Evolutionary conservation across 116 monocot genomes (phyloP).

Genomic region (Thalassia testudinum): DNA sequence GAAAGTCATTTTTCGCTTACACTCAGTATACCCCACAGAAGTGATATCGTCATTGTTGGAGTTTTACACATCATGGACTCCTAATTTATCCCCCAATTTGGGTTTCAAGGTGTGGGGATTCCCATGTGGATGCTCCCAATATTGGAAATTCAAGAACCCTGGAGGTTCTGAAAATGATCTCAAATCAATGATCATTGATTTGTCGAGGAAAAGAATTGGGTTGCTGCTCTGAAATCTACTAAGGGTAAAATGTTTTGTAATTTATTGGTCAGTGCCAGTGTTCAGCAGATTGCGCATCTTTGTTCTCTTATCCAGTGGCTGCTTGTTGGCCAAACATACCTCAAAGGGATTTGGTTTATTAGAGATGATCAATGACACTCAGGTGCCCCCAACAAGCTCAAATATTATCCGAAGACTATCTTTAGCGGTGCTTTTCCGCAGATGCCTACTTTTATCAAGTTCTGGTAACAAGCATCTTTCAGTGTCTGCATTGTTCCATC

Average conservation of each 20-base stretch:
- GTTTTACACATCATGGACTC: slow-evolving; percentile 24
- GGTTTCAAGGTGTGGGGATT: slow-evolving; percentile 19
- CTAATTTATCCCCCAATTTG: slow-evolving; percentile 9
- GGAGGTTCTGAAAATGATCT: slow-evolving; percentile 15
- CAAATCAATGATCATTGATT: slow-evolving; percentile 36
- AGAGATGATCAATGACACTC: slow-evolving; percentile 15
- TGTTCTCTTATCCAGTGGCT: slow-evolving; percentile 53
- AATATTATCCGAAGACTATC: slow-evolving; percentile 26
- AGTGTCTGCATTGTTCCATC: slow-evolving; percentile 33
- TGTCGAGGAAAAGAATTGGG: slow-evolving; percentile 48
- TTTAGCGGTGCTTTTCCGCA: slow-evolving; percentile 38
- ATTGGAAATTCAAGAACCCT: slow-evolving; percentile 2
- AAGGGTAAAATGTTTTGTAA: slow-evolving; percentile 21
- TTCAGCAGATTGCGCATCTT: slow-evolving; percentile 20
- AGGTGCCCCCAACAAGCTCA: slow-evolving; percentile 7
- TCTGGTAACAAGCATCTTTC: slow-evolving; percentile 38
- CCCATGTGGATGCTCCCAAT: no score
- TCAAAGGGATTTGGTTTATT: slow-evolving; percentile 36
- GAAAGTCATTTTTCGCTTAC: slow-evolving; percentile 36
- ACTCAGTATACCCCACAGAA: slow-evolving; percentile 55
- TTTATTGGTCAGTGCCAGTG: slow-evolving; percentile 9
- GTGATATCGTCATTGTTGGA: slow-evolving; percentile 55
- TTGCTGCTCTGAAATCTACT: slow-evolving; percentile 32
- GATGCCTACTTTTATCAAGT: slow-evolving; percentile 35
- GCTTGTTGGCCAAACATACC: slow-evolving; percentile 28